These are phyloP conservation scores for Sambucus nigra DNA, from an alignment of 129 eudicot genomes.

Conservation along the genomic window DNA sequence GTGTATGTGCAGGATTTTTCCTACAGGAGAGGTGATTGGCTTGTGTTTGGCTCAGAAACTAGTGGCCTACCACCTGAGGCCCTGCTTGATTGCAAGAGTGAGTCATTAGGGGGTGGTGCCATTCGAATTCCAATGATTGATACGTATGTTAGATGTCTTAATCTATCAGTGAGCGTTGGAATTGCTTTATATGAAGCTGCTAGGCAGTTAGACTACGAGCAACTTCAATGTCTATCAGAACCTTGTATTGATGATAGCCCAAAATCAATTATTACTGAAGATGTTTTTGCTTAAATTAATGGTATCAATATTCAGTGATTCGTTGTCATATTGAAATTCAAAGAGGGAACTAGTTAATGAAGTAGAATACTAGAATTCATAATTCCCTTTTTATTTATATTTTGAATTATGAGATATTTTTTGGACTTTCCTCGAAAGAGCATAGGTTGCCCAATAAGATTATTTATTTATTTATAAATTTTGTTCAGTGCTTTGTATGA, in stretches of 20 bases:
- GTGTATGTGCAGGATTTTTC: constrained; percentile 53
- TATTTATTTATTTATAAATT: no score
- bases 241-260: constrained; percentile 24
- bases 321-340: not conserved
- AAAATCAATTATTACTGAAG: constrained; percentile 45
- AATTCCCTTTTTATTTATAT: no score
- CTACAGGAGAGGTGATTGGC: constrained; percentile 89
- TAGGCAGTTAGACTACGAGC: constrained; percentile 85
- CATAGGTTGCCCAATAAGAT: no score
- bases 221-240: constrained; percentile 40
- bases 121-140: constrained; percentile 86
- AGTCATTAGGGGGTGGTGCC: constrained; percentile 65
- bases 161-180: constrained; percentile 92
- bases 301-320: not conserved
- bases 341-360: no score
- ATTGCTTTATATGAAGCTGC: constrained; percentile 92
- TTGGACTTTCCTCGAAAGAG: no score
- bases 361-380: no score
- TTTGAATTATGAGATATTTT: no score
- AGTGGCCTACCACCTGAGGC: constrained; percentile 86
- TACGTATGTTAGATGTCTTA: constrained; percentile 92
- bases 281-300: constrained; percentile 57
- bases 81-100: constrained; percentile 55
- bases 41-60: constrained; percentile 93
- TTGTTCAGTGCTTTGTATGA: no score